These are phyloP conservation scores for Cardiospermum halicacabum DNA, from an alignment of 345 rosid genomes.

Conservation along the genomic window DNA sequence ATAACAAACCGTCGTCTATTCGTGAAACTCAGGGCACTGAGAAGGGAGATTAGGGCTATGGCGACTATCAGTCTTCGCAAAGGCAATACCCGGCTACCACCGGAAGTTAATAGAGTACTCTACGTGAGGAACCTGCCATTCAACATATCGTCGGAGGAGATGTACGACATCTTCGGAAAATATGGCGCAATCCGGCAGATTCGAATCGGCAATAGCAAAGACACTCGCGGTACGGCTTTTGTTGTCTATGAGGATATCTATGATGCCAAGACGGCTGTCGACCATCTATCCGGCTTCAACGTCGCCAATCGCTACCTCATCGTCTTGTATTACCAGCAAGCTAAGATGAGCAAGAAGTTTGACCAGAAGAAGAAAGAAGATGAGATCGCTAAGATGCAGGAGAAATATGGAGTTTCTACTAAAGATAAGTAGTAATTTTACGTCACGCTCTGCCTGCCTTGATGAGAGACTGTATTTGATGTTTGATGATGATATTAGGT, in stretches of 20 bases:
- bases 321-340: slow-evolving; percentile 87
- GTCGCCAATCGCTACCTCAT: slow-evolving; percentile 90
- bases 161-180: slow-evolving; percentile 98
- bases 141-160: slow-evolving; percentile 98
- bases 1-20: too few relatives aligned
- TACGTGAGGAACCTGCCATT: slow-evolving; percentile 98
- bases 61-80: slow-evolving; percentile 73
- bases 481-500: too few relatives aligned
- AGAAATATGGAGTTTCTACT: slow-evolving; percentile 84
- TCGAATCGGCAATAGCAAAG: slow-evolving; percentile 83
- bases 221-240: slow-evolving; percentile 90
- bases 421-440: slow-evolving; percentile 89
- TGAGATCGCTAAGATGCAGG: slow-evolving; percentile 78
- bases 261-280: slow-evolving; percentile 96
- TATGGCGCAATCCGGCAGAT: slow-evolving; percentile 98
- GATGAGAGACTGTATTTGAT: too few relatives aligned
- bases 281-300: slow-evolving; percentile 96
- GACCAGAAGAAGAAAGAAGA: slow-evolving; percentile 95
- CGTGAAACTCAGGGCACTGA: too few relatives aligned
- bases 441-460: too few relatives aligned
- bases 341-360: slow-evolving; percentile 90
- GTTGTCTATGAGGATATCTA: slow-evolving; percentile 96
- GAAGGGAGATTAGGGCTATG: too few relatives aligned
- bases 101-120: slow-evolving; percentile 89
- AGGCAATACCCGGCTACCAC: slow-evolving; percentile 84